Base-by-base conservation (phyloP, 352 stramenopile genomes). In the Phytophthora kernoviae region DNA sequence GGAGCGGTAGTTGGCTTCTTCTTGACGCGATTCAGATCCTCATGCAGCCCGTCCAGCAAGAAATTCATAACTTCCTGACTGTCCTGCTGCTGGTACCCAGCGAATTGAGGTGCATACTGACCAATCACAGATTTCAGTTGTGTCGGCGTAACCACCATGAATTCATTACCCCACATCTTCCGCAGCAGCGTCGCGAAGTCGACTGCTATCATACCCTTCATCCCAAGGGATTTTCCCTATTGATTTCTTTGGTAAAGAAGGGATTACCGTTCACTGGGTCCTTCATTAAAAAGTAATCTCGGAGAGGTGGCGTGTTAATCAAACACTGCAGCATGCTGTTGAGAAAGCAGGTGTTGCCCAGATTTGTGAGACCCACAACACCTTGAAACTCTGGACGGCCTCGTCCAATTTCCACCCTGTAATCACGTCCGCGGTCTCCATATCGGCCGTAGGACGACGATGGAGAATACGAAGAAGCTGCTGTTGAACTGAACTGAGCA, bases 151-250 rank as follows among this genome's bases (percentile, higher is more conserved):
- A 96, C 82, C 9, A 93, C 79, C 5, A 76, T 87, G 68, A 88
- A 97, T 42, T 97, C 79, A 17, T 90, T 92, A 32, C 77, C 83
- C 94, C 96, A 99, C 69, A 99, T 96, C 45, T 97, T 87, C n/a
- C 86, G 82, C 17, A 99, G 54, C 5, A 99, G 71, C 22, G 73
- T 82, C 0, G 90, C 96, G 77, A 99, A 99, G n/a, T 97, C 91
- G n/a, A 81, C 80, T 1, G 97, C 96, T 57, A 99, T 94, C 54
- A 89, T 86, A 8, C 97, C 97, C 33, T 96, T 91, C 82, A 94
- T 92, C 2, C 84, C 87, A 2, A 99, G 81, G 97, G 96, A 63
- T 99, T 99, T 17, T 93, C 73, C 55, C 80, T 72, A 63, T 99
- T 99, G 40, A 99, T 84, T 58, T 99, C 87, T 11, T 75, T 73